Evolutionary conservation across 2,329 filamentous ascomycete genomes (phyloP).

Genomic region (Colletotrichum brevisporum): DNA sequence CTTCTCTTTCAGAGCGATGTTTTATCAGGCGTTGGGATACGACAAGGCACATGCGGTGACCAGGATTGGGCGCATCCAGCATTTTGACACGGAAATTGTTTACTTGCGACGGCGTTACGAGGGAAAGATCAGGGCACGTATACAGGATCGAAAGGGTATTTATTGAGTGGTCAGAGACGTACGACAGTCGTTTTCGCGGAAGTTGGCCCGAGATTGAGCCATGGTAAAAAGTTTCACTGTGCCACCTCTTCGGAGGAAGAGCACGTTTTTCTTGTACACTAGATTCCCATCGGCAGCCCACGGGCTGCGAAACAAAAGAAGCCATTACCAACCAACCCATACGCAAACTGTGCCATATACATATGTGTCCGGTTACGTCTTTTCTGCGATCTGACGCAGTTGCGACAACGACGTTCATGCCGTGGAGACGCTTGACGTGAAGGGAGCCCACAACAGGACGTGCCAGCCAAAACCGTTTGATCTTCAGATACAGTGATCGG

Average conservation of each 20-base stretch:
- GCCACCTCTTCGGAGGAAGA: not conserved
- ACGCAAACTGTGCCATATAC: not conserved
- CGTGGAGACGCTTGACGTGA: not conserved
- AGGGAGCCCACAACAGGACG: conserved; percentile 12
- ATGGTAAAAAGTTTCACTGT: conserved; percentile 27
- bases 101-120: conserved; percentile 35
- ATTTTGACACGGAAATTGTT: conserved; percentile 20
- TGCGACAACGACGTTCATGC: conserved; percentile 25
- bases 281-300: conserved; percentile 27
- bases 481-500: conserved; percentile 27
- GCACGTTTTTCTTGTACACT: conserved; percentile 32
- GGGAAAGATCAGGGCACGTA: conserved; percentile 21
- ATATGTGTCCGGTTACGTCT: conserved; percentile 7
- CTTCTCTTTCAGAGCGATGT: conserved; percentile 16
- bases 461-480: conserved; percentile 22
- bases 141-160: conserved; percentile 8
- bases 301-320: conserved; percentile 30
- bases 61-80: conserved; percentile 23
- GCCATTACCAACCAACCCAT: conserved; percentile 8
- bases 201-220: conserved; percentile 10
- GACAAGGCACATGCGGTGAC: conserved; percentile 12
- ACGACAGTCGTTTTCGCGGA: conserved; percentile 30
- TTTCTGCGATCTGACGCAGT: not conserved
- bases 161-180: not conserved
- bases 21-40: conserved; percentile 34